Evolutionary conservation across 2,329 filamentous ascomycete species (phyloP).

Genomic region (Hymenotorrendiella dingleyae): DNA sequence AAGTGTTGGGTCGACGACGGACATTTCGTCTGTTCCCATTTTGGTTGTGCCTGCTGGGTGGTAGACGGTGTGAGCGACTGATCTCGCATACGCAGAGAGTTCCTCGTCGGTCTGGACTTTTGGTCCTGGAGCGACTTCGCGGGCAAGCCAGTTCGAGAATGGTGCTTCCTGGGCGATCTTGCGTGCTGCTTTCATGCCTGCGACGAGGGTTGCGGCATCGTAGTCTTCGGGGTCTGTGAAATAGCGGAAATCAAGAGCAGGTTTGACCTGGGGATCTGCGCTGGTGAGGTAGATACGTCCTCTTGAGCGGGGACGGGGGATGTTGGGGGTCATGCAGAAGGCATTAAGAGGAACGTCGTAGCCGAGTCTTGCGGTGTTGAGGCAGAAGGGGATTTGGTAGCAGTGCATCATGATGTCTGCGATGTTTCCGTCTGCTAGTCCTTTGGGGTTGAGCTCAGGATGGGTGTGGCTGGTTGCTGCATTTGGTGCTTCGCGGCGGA

Average conservation of each 20-base stretch:
- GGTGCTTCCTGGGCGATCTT: slow-evolving; percentile 33
- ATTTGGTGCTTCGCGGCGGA: slow-evolving; percentile 69
- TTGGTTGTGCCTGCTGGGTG: slow-evolving; percentile 85
- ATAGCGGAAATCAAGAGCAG: slow-evolving; percentile 50
- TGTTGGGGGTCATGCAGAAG: slow-evolving; percentile 49
- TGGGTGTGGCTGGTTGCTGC: slow-evolving; percentile 49
- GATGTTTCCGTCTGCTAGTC: slow-evolving; percentile 60
- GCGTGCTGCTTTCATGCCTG: slow-evolving; percentile 31
- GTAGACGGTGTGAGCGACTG: slow-evolving; percentile 82
- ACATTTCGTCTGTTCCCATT: slow-evolving; percentile 73
- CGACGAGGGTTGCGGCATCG: slow-evolving; percentile 42
- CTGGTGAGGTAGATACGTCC: slow-evolving; percentile 52
- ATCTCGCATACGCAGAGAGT: slow-evolving; percentile 73
- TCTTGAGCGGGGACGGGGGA: slow-evolving; percentile 55
- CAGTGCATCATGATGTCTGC: slow-evolving; percentile 95
- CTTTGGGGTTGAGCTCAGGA: slow-evolving; percentile 29
- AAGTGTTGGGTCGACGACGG: slow-evolving; percentile 74
- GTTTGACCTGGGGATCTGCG: slow-evolving; percentile 35
- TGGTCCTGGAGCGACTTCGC: slow-evolving; percentile 34
- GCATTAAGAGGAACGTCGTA: slow-evolving; percentile 48
- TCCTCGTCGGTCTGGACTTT: slow-evolving; percentile 65
- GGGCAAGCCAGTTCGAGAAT: slow-evolving; percentile 37
- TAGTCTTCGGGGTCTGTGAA: slow-evolving; percentile 51
- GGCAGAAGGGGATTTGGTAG: slow-evolving; percentile 89
- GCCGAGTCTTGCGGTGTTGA: slow-evolving; percentile 77